Base-by-base conservation (phyloP, 1,284 basidiomycete genomes). In the Trichosporon sp. region DNA sequence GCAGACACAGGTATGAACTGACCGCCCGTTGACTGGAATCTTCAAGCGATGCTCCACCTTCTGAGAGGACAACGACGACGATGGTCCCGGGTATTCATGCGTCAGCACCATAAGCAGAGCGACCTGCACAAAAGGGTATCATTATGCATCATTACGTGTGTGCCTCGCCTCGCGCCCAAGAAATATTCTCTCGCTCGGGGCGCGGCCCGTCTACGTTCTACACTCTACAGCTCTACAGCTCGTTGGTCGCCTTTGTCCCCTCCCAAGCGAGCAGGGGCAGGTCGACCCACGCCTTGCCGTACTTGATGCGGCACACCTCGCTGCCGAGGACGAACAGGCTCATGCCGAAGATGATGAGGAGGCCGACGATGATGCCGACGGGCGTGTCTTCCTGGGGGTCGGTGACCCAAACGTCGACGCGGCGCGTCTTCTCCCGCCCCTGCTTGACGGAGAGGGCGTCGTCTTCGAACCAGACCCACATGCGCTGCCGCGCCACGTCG, bases 381-480 rank as follows among this genome's bases (percentile, higher is more conserved):
- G 25, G 38, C 56, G 32, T 42, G n/a, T n/a, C 4, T 25, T 68
- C 68, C 31, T 15, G 23, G 11, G 64, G n/a, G 3, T 65, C 66
- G n/a, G 12, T 62, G 12, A 79, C 75, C 78, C 78, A 81, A 15
- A 81, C 65, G 65, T 81, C 79, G 5, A 82, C 34, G 51, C 44
- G 62, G 18, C 42, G 32, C 51, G 60, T 65, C 15, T 25, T 64
- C 34, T 70, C 66, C 29, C 47, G n/a, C 6, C 56, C 56, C 31
- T 31, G 27, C 27, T 60, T 60, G 31, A 60, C 56, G 18, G 56
- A 29, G 56, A 29, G 15, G 8, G 56, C 70, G 44, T 31, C 53
- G 67, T 80, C 78, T 25, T 74, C 74, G 32, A 78, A 81, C 80
- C 80, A 81, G 25, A 82, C 72, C 21, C 65, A 82, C n/a, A 75